Conservation (phyloP, 768 basidiomycete species). For the Suillus decipiens region DNA sequence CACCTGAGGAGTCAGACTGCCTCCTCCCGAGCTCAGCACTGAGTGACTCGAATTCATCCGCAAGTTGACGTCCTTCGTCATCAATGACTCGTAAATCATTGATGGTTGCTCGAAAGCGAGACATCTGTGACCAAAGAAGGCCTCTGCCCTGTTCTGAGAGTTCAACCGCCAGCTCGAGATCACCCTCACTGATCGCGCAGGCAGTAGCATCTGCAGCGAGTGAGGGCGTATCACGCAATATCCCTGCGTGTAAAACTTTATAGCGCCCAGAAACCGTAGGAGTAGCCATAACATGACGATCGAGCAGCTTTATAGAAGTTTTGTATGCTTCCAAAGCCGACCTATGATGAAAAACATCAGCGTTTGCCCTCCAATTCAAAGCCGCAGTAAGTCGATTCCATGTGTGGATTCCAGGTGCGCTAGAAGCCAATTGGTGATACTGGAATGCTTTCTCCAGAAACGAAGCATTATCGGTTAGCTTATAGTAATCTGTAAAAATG, state of each 20-base stretch:
- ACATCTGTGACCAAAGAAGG: conserved; percentile 32
- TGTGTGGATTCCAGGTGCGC: conserved; percentile 5
- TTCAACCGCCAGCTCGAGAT: conserved; percentile 31
- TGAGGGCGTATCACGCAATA: conserved; percentile 11
- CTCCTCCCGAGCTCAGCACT: conserved; percentile 17
- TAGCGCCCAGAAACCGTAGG: conserved; percentile 23
- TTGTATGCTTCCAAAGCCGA: conserved; percentile 27
- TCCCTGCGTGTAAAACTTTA: conserved; percentile 10
- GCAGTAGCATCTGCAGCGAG: conserved; percentile 28
- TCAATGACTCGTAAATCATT: conserved; percentile 23
- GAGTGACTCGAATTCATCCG: conserved; percentile 27
- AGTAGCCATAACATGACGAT: conserved; percentile 21
- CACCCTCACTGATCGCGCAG: conserved; percentile 25
- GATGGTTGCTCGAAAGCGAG: conserved; percentile 28
- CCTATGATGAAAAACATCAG: conserved; percentile 15
- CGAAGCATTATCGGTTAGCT: neutral
- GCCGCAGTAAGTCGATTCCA: conserved; percentile 14
- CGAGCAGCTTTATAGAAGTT: conserved; percentile 18
- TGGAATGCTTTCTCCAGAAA: conserved; percentile 19
- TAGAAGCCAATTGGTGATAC: conserved; percentile 18
- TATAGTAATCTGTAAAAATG: conserved; percentile 5
- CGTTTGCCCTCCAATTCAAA: conserved; percentile 19
- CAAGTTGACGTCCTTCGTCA: conserved; percentile 20
- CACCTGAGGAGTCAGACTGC: neutral
- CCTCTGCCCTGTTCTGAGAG: conserved; percentile 37